Percentiles rank a stretch among this genome's conserved stretches.
Conservation (phyloP, 108 stramenopile genomes). For the Nitzschia sp. region DNA sequence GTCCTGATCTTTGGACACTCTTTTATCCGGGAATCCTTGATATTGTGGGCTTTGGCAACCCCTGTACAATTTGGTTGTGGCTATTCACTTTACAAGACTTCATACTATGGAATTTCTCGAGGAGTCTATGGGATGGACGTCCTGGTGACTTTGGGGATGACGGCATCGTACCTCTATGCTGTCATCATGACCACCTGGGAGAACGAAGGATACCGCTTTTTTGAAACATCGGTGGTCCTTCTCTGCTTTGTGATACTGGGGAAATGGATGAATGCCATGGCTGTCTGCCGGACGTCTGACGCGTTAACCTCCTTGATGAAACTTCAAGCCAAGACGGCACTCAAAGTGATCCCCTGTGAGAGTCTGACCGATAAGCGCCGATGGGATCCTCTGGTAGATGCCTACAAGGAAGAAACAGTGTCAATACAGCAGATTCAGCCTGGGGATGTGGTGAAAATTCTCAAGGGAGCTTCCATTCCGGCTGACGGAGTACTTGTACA, state of each 20-base stretch:
- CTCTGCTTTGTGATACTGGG: slow-evolving; percentile 95
- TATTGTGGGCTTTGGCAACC: slow-evolving; percentile 64
- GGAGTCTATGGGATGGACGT: slow-evolving; percentile 94
- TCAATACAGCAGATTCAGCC: slow-evolving; percentile 37
- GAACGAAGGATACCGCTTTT: slow-evolving; percentile 43
- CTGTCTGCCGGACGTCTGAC: slow-evolving; percentile 85
- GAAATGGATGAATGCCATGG: slow-evolving; percentile 89
- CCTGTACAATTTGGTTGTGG: slow-evolving; percentile 91
- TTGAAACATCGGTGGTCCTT: slow-evolving; percentile 97
- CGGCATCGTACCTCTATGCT: slow-evolving; percentile 83
- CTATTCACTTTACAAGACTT: slow-evolving; percentile 74
- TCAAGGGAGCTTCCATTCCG: slow-evolving; percentile 76
- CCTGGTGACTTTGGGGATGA: slow-evolving; percentile 92
- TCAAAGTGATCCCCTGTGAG: slow-evolving; percentile 21
- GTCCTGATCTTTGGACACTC: slow-evolving; percentile 18
- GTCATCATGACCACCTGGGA: slow-evolving; percentile 18
- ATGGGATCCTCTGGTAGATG: slow-evolving; percentile 33
- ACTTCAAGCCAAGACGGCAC: slow-evolving; percentile 53
- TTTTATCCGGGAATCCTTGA: slow-evolving; percentile 35
- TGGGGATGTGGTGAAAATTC: slow-evolving; percentile 72
- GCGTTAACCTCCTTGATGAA: slow-evolving; percentile 89
- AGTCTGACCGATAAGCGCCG: not conserved
- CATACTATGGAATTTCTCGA: slow-evolving; percentile 62
- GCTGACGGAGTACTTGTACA: slow-evolving; percentile 75
- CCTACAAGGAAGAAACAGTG: slow-evolving; percentile 35